These are phyloP conservation scores for Botrytis deweyae DNA, from an alignment of 2,329 filamentous ascomycete genomes.

Conservation along the genomic window DNA sequence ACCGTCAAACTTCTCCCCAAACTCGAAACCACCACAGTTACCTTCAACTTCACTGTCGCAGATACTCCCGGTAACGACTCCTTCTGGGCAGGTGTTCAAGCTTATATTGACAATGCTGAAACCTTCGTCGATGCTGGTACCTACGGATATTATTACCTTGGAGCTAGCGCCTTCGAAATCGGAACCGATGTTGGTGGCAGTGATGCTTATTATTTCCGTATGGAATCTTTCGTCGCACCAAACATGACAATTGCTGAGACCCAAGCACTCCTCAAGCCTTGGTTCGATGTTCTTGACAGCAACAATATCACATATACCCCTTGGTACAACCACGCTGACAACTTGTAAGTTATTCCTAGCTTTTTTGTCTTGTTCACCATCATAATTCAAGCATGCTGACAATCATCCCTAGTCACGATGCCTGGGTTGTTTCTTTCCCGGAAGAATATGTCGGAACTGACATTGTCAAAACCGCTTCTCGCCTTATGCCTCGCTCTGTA, in stretches of 20 bases:
- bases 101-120: slow-evolving; percentile 48
- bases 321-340: slow-evolving; percentile 36
- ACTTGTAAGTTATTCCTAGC: slow-evolving; percentile 19
- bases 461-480: slow-evolving; percentile 40
- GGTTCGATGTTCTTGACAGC: slow-evolving; percentile 42
- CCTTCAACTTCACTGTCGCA: slow-evolving; percentile 49
- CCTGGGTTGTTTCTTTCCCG: slow-evolving; percentile 45
- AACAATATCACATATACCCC: slow-evolving; percentile 29
- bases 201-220: slow-evolving; percentile 13
- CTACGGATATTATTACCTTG: slow-evolving; percentile 38
- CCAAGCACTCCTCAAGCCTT: slow-evolving; percentile 39
- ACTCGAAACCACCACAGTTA: slow-evolving; percentile 40
- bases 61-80: slow-evolving; percentile 47
- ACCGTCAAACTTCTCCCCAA: slow-evolving; percentile 52
- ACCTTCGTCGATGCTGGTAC: slow-evolving; percentile 42
- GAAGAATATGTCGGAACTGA: slow-evolving; percentile 39
- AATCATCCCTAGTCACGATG: slow-evolving; percentile 26
- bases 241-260: slow-evolving; percentile 37
- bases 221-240: slow-evolving; percentile 35
- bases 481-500: slow-evolving; percentile 44
- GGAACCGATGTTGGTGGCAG: slow-evolving; percentile 38
- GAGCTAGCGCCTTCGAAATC: slow-evolving; percentile 36
- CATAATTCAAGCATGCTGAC: not conserved
- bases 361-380: no score
- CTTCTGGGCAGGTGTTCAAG: slow-evolving; percentile 52